Evolutionary conservation across 345 rosid genomes (phyloP).

Genomic region (Nasturtium officinale): DNA sequence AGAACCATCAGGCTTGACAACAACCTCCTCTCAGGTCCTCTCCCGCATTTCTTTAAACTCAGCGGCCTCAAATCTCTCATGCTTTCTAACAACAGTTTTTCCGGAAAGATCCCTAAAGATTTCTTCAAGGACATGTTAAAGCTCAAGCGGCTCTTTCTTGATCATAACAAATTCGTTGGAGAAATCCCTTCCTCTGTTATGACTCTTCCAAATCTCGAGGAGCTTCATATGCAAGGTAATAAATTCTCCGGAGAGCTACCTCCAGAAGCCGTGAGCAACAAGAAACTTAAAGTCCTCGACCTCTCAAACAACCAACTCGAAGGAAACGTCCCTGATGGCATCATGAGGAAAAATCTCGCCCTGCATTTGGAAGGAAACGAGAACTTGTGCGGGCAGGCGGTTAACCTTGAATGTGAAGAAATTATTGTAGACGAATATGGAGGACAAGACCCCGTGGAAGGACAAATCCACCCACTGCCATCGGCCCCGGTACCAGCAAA

Average conservation of each 20-base stretch:
- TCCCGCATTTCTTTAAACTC: constrained; percentile 64
- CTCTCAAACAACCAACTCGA: constrained; percentile 62
- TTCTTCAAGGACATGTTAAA: constrained; percentile 59
- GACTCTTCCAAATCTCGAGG: constrained; percentile 51
- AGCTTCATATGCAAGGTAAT: constrained; percentile 70
- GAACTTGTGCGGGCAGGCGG: constrained; percentile 57
- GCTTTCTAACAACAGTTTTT: constrained; percentile 60
- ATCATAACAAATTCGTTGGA: constrained; percentile 60
- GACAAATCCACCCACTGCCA: not conserved
- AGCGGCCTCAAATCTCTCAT: constrained; percentile 51
- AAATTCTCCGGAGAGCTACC: constrained; percentile 69
- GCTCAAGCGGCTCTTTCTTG: constrained; percentile 62
- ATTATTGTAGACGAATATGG: not conserved
- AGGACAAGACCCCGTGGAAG: not conserved
- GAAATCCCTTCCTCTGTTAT: constrained; percentile 55
- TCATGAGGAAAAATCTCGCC: constrained; percentile 38
- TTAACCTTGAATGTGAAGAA: constrained; percentile 39
- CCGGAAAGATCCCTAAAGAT: constrained; percentile 56
- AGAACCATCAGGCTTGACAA: constrained; percentile 58
- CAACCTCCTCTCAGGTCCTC: constrained; percentile 62
- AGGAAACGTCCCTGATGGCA: constrained; percentile 58
- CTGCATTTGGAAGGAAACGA: constrained; percentile 48
- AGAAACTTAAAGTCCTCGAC: constrained; percentile 45
- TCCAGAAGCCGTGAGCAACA: constrained; percentile 27
- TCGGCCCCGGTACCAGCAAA: not conserved